Evolutionary conservation across 495 filamentous ascomycete species (phyloP).

Genomic region (Chaetomium cochliodes): DNA sequence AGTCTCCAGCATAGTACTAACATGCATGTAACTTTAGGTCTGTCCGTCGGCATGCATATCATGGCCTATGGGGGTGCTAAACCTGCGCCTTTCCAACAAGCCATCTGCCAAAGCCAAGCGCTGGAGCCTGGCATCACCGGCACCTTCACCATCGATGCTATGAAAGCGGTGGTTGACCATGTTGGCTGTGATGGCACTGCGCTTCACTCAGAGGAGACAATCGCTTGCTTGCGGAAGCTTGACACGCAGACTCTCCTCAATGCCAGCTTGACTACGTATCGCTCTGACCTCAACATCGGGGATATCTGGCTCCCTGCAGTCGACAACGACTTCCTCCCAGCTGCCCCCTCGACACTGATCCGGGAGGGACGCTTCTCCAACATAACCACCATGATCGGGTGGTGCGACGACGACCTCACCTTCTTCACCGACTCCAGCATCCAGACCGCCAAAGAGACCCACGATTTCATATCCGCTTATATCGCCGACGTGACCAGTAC

Average conservation of each 20-base stretch:
- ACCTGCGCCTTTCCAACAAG: constrained; percentile 3
- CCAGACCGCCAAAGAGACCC: neutral
- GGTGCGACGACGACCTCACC: constrained; percentile 8
- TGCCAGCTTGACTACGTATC: neutral
- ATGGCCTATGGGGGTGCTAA: constrained; percentile 7
- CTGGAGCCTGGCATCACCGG: constrained; percentile 5
- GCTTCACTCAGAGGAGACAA: neutral
- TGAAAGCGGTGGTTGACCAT: neutral
- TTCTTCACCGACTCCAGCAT: constrained; percentile 8
- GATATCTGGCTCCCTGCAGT: constrained; percentile 6
- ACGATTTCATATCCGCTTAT: neutral
- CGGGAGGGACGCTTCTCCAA: constrained; percentile 6
- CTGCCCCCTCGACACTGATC: constrained; percentile 2
- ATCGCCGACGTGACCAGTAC: neutral
- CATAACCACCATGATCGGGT: constrained; percentile 9
- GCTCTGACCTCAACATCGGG: constrained; percentile 1
- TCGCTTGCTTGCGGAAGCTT: neutral
- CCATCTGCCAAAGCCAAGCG: constrained; percentile 8
- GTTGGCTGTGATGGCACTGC: neutral
- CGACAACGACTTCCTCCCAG: constrained; percentile 5
- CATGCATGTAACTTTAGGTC: neutral
- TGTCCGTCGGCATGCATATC: neutral
- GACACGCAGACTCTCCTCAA: constrained; percentile 2
- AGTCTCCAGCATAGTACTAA: neutral
- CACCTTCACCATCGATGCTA: constrained; percentile 4